Conservation (phyloP, 345 rosid genomes). For the Capsella bursapastoris region DNA sequence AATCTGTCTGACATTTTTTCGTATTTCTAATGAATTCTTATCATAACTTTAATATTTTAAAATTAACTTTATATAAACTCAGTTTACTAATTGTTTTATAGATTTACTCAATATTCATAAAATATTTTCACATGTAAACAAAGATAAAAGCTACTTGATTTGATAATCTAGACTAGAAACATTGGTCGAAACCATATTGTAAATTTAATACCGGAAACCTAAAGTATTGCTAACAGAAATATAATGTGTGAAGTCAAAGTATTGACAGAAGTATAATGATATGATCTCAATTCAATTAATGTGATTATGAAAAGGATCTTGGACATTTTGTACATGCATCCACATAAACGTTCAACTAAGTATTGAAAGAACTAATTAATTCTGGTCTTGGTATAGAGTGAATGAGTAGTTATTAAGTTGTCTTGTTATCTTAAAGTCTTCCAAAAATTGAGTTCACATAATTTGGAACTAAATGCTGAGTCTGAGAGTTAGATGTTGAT, state of each 20-base stretch:
- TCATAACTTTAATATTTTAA: no score
- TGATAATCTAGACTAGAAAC: not conserved
- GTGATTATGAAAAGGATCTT: conserved; percentile 37
- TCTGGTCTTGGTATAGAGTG: conserved; percentile 19
- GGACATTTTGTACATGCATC: conserved; percentile 34
- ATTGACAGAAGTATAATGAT: conserved; percentile 12
- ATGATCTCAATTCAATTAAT: conserved; percentile 3
- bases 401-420: conserved; percentile 7
- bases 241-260: conserved; percentile 30
- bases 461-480: conserved; percentile 2
- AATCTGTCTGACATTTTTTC: no score
- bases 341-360: conserved; percentile 12
- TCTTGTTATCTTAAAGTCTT: conserved; percentile 9
- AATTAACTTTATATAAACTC: no score
- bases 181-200: conserved; percentile 14
- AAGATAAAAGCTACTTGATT: no score
- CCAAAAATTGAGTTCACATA: conserved; percentile 29
- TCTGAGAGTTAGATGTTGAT: not conserved
- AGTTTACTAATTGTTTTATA: not conserved
- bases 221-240: not conserved
- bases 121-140: not conserved
- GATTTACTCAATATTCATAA: not conserved
- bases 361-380: not conserved
- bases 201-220: conserved; percentile 1
- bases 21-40: no score